Evolutionary conservation across 768 basidiomycete genomes (phyloP), one percentile per base, ranked within the genome.

Genomic region (Cystofilobasidium bisporidii): DNA sequence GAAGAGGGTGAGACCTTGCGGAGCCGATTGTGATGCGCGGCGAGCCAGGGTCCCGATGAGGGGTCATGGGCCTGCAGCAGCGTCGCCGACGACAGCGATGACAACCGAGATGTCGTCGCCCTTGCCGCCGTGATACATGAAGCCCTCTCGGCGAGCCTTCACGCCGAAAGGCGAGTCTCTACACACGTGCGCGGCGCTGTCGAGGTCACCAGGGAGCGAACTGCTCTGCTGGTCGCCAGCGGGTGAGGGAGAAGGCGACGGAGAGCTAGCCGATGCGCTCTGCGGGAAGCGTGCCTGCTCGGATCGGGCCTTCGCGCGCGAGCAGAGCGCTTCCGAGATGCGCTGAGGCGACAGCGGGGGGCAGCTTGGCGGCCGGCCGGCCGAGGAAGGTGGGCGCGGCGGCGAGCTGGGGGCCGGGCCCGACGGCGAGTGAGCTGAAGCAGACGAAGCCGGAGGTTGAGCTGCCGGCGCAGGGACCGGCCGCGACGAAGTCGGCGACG

Each of bases 321-420:
- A 65, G 53, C 74, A 75, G 0, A 78, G 73, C 22, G 75, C 76
- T 47, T 77, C 76, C 0, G 76, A 74, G 18, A 78, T 71, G 47
- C 72, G 71, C 64, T 78, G 75, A 2, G 77, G 75, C 11, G 71
- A 72, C 71, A 76, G 75, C 0, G 74, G 72, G 0, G 71, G 73
- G 40, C 67, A 67, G 26, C 15, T 40, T 28, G 63, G 18, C n/a
- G 65, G 38, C 30, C 24, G 47, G 28, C 15, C 15, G 73, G 75
- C 0, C 73, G 72, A 64, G 15, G 66, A 63, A 4, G 70, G 47
- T 18, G 32, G 20, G n/a, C 70, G 24, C 69, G 70, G 12, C 63
- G 67, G 20, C 74, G 74, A 1, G 73, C 75, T 6, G 68, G 67
- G 68, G 72, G 75, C 0, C 70, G 71, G 0, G 70, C 73, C 24